Conservation (phyloP, 1,284 basidiomycete species). For the Stereum hirsutum region DNA sequence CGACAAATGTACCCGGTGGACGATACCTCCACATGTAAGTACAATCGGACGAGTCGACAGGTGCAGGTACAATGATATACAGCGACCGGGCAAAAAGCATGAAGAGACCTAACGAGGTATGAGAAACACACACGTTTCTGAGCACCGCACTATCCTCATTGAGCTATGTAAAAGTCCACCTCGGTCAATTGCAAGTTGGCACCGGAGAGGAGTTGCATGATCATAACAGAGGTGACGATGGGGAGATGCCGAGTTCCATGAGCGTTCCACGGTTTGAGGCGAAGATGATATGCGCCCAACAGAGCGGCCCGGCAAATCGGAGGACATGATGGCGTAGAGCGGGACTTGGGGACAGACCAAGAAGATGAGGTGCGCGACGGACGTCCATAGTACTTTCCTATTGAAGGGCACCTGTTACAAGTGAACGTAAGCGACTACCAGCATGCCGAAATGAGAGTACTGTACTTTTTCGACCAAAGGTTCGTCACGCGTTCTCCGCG, state of each 20-base stretch:
- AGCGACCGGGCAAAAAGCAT: no score
- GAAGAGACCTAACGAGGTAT: background rate
- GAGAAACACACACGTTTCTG: slow-evolving; percentile 81
- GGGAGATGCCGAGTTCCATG: slow-evolving; percentile 99
- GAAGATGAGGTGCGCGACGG: slow-evolving; percentile 95
- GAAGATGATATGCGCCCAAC: slow-evolving; percentile 99
- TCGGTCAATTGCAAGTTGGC: slow-evolving; percentile 98
- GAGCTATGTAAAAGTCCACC: slow-evolving; percentile 91
- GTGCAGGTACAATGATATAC: no score
- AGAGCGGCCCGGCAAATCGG: slow-evolving; percentile 94
- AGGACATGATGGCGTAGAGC: slow-evolving; percentile 96
- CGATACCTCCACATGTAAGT: no score
- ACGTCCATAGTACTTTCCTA: slow-evolving; percentile 95
- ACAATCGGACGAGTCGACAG: background rate
- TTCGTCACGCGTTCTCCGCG: no score
- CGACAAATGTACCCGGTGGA: no score
- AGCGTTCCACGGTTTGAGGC: slow-evolving; percentile 97
- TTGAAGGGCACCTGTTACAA: slow-evolving; percentile 78
- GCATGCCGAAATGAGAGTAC: slow-evolving; percentile 7
- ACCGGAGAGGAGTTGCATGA: slow-evolving; percentile 98
- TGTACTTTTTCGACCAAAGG: no score
- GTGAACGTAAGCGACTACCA: background rate
- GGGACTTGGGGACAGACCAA: slow-evolving; percentile 96
- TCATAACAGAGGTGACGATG: slow-evolving; percentile 98
- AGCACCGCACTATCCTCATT: slow-evolving; percentile 95